These are phyloP conservation scores for Russula brevipes DNA, from an alignment of 768 basidiomycete species.

Conservation along the genomic window DNA sequence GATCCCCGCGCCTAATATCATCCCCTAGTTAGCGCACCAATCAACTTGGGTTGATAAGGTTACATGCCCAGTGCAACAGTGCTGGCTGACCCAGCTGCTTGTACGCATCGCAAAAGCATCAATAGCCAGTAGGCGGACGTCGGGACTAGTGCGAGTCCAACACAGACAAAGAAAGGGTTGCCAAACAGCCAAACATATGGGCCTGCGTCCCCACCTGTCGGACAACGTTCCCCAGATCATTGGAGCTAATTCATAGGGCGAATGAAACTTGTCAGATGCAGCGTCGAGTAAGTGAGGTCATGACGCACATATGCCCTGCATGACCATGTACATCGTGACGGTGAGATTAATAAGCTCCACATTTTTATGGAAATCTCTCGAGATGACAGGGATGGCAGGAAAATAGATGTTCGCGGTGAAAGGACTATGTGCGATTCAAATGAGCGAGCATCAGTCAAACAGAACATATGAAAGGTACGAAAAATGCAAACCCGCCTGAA, in stretches of 20 bases:
- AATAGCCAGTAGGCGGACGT: slow-evolving; percentile 69
- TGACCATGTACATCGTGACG: slow-evolving; percentile 70
- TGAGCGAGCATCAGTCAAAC: background rate
- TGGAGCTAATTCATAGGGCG: slow-evolving; percentile 32
- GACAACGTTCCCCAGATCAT: slow-evolving; percentile 65
- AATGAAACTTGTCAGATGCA: background rate
- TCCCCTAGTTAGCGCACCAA: background rate
- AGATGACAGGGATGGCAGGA: slow-evolving; percentile 68
- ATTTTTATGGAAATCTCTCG: slow-evolving; percentile 56
- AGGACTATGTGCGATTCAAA: slow-evolving; percentile 40
- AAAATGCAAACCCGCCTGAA: slow-evolving; percentile 46
- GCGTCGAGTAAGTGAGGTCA: too few species aligned
- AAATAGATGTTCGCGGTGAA: slow-evolving; percentile 75
- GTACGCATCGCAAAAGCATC: slow-evolving; percentile 72
- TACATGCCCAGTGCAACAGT: slow-evolving; percentile 63
- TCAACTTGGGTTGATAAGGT: background rate
- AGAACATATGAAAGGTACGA: background rate
- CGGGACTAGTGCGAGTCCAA: slow-evolving; percentile 53
- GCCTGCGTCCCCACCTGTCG: slow-evolving; percentile 59
- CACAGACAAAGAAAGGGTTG: slow-evolving; percentile 62
- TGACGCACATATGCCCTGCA: slow-evolving; percentile 55
- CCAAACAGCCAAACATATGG: slow-evolving; percentile 58
- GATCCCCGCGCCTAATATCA: slow-evolving; percentile 56
- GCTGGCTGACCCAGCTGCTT: slow-evolving; percentile 75
- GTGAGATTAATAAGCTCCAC: slow-evolving; percentile 74